Base-by-base conservation (phyloP, 106 monocot species). In the Dendrobium huoshanense region DNA sequence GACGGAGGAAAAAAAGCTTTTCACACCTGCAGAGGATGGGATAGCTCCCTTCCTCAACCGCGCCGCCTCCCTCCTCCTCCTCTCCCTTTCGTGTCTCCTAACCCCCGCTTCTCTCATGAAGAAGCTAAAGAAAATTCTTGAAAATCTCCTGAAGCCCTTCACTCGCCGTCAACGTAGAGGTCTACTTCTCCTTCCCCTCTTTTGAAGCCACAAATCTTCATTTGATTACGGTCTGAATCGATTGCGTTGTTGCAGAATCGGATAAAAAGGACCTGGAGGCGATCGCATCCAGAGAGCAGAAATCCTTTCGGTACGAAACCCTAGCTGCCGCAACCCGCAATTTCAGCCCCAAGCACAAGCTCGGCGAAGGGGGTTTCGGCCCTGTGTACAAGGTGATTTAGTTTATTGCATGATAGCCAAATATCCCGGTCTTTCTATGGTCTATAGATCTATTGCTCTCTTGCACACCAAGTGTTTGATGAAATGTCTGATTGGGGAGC, bases 321-420 rank as follows among this genome's bases (percentile, higher is more conserved):
- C 83, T 94, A 20, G 85, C 78, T 9, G 78, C 89, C n/a, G 94
- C 94, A 59, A 94, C 94, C 11, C 9, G 54, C 27, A 81, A 87
- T n/a, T 94, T 94, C 86, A 61, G n/a, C 61, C 61, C 20, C 7
- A 81, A 72, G 78, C 59, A 75, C 48, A 84, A 87, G 89, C 91
- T 94, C 54, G 94, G 94, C 22, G 88, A 91, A 77, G 94, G 94
- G 29, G 94, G 94, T n/a, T 94, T 91, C 81, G 94, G 94, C 16
- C 81, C 86, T 10, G 94, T 94, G 40, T 94, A 79, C 80, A 89
- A 84, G 90, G 88, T 74, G 33, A 27, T 37, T 37, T 33, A 13
- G 3, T 31, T 70, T 27, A 13, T 10, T 8, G 37, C 10, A 15
- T 19, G 3, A 42, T 42, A 20, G 1, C n/a, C n/a, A 10, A 13